Base-by-base conservation (phyloP, 2,329 filamentous ascomycete species). In the Stagonosporopsis vannaccii region DNA sequence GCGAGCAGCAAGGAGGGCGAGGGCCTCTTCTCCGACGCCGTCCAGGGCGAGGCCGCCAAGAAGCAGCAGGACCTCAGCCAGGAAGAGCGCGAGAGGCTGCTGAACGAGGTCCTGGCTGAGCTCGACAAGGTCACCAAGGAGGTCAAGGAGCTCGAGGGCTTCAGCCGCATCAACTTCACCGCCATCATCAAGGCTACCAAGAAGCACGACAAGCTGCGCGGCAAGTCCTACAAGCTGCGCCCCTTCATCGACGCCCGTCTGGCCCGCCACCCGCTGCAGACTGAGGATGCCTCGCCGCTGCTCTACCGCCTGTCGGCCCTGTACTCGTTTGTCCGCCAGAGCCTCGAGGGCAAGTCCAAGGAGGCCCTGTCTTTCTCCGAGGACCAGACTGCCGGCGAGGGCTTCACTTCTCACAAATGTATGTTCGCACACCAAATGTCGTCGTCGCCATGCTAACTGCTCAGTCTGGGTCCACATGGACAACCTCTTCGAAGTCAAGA, bases 151-250 rank as follows among this genome's bases (percentile, higher is more conserved):
- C 84, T 99, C 66, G 95, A 97, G 79, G 95, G 91, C 76, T 99
- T 95, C 79, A 95, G 92, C 77, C 90, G 89, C 62, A 89, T 97
- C 80, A 99, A 99, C 80, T 99, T 97, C 78, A 97, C 95, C 6
- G 95, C 92, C 43, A 97, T 98, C 78, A 85, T 97, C 73, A 99
- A 99, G 83, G 96, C 96, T 43, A 92, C 92, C 53, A 99, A 99
- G 87, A 99, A 99, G 80, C 95, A 99, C 78, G 95, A 99, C 78
- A 90, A 95, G 65, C 96, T 94, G 80, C 86, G 94, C 64, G 93
- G 93, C 52, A 84, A 87, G 63, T 85, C 87, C 49, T 98, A 98
- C 81, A 91, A 89, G 75, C 90, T 98, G 65, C 87, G 92, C 22
- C 93, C 95, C 25, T 88, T 98, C 81, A 88, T 98, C 78, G 91